Conservation (phyloP, 495 filamentous ascomycete genomes). For the Melanomma pulvis-pyrius region DNA sequence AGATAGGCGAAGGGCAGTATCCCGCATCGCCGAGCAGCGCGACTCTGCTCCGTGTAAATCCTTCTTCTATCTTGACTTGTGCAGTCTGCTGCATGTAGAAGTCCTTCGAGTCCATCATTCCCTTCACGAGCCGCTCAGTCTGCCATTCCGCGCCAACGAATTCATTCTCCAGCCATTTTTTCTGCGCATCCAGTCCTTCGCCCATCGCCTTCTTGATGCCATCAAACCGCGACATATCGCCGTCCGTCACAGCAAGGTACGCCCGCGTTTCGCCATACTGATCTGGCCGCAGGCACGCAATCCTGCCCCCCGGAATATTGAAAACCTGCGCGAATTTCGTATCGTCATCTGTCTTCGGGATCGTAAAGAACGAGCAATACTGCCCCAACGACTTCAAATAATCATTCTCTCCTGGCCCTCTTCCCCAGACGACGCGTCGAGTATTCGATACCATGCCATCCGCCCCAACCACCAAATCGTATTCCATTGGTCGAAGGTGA, state of each 20-base stretch:
- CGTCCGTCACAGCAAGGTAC: conserved; percentile 6
- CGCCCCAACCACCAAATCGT: conserved; percentile 39
- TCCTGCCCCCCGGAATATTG: conserved; percentile 38
- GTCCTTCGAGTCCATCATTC: conserved; percentile 47
- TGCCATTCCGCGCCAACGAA: conserved; percentile 54
- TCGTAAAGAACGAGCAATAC: conserved; percentile 41
- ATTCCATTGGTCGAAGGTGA: conserved; percentile 15
- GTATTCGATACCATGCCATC: conserved; percentile 36
- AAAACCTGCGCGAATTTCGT: conserved; percentile 19
- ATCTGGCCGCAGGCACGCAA: not conserved
- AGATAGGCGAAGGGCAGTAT: conserved; percentile 53
- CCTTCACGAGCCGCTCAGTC: conserved; percentile 48
- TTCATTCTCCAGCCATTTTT: conserved; percentile 40
- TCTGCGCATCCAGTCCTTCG: conserved; percentile 7
- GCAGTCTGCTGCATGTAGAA: conserved; percentile 53
- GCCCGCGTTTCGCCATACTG: conserved; percentile 5
- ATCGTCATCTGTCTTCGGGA: conserved; percentile 18
- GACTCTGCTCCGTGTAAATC: conserved; percentile 52
- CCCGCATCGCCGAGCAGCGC: conserved; percentile 61
- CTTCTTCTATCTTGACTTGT: conserved; percentile 47
- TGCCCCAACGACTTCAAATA: conserved; percentile 22
- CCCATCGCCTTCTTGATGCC: not conserved
- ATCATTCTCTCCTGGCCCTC: conserved; percentile 19
- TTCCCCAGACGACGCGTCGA: conserved; percentile 30
- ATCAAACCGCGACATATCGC: conserved; percentile 2